Conservation (phyloP, 2,329 filamentous ascomycete genomes). For the Aspergillus sp. region DNA sequence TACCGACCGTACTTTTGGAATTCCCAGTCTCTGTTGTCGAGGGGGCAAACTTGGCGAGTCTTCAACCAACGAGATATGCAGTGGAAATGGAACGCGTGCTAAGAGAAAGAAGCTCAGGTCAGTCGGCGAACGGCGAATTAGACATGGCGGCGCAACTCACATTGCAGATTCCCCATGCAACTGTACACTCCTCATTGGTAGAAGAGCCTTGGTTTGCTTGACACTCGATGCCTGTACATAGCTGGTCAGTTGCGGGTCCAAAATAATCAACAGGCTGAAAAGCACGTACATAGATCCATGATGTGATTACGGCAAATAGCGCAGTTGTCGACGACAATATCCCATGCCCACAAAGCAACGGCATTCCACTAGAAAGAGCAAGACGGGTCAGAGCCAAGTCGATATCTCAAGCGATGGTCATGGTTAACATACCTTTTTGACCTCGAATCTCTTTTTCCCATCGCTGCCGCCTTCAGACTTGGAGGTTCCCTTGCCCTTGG, state of each 20-base stretch:
- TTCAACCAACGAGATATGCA: slow-evolving; percentile 99
- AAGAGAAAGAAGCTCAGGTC: slow-evolving; percentile 6
- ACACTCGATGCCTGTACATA: slow-evolving; percentile 73
- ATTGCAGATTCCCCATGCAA: slow-evolving; percentile 98
- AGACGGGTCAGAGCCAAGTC: slow-evolving; percentile 11
- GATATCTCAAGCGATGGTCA: slow-evolving; percentile 3
- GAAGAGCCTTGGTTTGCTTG: slow-evolving; percentile 97
- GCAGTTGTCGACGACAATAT: slow-evolving; percentile 98
- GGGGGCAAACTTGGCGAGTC: slow-evolving; percentile 93
- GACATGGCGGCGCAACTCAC: slow-evolving; percentile 47
- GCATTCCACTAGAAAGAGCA: slow-evolving; percentile 73
- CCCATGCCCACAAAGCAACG: slow-evolving; percentile 97
- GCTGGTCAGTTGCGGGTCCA: slow-evolving; percentile 11
- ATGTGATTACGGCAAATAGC: slow-evolving; percentile 99
- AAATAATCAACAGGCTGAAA: background rate
- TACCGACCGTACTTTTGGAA: slow-evolving; percentile 95
- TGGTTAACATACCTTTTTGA: slow-evolving; percentile 71
- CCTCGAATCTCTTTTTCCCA: slow-evolving; percentile 90
- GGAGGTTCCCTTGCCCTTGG: slow-evolving; percentile 48
- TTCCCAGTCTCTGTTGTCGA: slow-evolving; percentile 98
- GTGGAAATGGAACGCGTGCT: slow-evolving; percentile 99
- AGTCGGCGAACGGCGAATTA: background rate
- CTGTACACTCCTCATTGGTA: slow-evolving; percentile 95
- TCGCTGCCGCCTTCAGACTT: slow-evolving; percentile 52
- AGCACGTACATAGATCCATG: slow-evolving; percentile 79